These are phyloP conservation scores for Phytopythium cucurbitacearum DNA, from an alignment of 352 stramenopile species.

Conservation along the genomic window DNA sequence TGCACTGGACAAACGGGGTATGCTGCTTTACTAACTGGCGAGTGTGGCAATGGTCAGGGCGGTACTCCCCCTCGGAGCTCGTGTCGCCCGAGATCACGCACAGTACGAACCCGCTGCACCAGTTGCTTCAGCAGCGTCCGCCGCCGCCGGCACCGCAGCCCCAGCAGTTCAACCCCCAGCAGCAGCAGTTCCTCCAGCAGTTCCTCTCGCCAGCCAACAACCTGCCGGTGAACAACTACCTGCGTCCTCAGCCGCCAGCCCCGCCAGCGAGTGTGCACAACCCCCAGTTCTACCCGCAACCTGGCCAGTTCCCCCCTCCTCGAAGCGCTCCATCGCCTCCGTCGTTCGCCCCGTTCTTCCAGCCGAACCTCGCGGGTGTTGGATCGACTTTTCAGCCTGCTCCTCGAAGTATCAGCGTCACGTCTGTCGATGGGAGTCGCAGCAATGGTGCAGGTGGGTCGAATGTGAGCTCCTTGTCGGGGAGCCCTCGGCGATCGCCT, in stretches of 20 bases:
- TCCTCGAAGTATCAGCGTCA: conserved; percentile 28
- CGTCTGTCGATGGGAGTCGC: conserved; percentile 26
- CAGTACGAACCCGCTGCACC: conserved; percentile 57
- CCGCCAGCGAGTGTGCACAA: conserved; percentile 26
- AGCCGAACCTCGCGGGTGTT: conserved; percentile 14
- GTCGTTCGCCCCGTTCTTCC: conserved; percentile 28
- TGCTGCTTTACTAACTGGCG: conserved; percentile 5
- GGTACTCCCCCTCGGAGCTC: conserved; percentile 51
- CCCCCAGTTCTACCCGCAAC: conserved; percentile 18
- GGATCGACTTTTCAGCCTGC: conserved; percentile 29
- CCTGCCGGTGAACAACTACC: conserved; percentile 21
- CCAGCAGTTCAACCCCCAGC: conserved; percentile 28
- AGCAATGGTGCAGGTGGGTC: conserved; percentile 36
- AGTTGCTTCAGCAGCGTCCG: conserved; percentile 56
- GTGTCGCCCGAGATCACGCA: conserved; percentile 65
- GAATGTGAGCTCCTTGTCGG: conserved; percentile 33
- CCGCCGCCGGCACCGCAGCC: conserved; percentile 17
- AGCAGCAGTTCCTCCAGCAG: conserved; percentile 51
- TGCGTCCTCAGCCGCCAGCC: conserved; percentile 23
- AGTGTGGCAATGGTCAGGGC: conserved; percentile 16
- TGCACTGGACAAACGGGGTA: conserved; percentile 1
- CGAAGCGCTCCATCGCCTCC: conserved; percentile 17
- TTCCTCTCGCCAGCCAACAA: conserved; percentile 37
- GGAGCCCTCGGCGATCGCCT: conserved; percentile 29
- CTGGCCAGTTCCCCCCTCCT: conserved; percentile 22